Base-by-base conservation (phyloP, 352 stramenopile species). In the Globisporangium takayamanum region DNA sequence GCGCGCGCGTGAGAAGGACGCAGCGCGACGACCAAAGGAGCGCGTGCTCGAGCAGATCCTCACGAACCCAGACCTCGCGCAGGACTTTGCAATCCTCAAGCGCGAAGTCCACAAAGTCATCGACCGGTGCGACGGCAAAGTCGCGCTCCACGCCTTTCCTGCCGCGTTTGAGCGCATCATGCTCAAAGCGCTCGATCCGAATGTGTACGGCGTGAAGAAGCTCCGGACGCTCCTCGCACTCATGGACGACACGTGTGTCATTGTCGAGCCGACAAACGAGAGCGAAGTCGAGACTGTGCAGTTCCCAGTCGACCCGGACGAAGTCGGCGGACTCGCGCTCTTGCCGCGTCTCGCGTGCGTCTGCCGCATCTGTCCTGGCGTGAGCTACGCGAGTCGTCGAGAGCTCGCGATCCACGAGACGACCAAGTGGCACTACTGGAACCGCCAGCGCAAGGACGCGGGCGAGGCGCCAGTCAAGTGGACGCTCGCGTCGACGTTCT, bases 351-450 rank as follows among this genome's bases (percentile, higher is more conserved):
- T 87, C 20, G 41, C 50, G 0, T 83, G 63, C 63, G 76, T 78
- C 49, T 92, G 83, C 53, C 79, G 79, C 1, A 39, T 79, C 15
- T 93, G 79, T 53, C 78, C 80, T 1, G 80, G 80, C 36, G 66
- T 88, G 47, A 91, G 72, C 51, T 93, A 82, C 63, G 70, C 65
- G n/a, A 84, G 78, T n/a, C 58, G 62, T 2, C 48, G 59, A 16
- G 83, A 93, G 50, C 66, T 93, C 5, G 55, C 59, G 30, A 75
- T 72, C 10, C 83, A 92, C 57, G 78, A 89, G 56, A 66, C 69
- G 39, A 89, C 80, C n/a, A 87, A 88, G 59, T 93, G 83, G 83
- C 83, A 93, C 52, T 71, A 59, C n/a, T 89, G 77, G 79, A 93
- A 93, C 53, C 20, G 78, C 11, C 8, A 62, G 42, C 68, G 76